Base-by-base conservation (phyloP, 2,329 filamentous ascomycete genomes). In the Thielaviopsis cerberus region DNA sequence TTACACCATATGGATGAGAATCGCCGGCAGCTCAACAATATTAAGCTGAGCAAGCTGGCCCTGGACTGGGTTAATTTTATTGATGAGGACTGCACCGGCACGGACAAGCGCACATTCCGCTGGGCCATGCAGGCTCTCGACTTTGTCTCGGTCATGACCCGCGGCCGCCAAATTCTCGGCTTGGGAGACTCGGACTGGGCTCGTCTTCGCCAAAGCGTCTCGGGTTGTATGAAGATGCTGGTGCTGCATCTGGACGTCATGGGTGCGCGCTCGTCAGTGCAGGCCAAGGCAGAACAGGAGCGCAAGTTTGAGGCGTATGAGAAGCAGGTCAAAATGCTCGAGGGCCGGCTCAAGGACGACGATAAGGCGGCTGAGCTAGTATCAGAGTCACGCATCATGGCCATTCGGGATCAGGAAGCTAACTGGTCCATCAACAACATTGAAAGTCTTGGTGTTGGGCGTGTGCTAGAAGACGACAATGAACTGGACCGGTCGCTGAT, bases 191-290 rank as follows among this genome's bases (percentile, higher is more conserved):
- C 85, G 48, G 91, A 98, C 66, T 98, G 95, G 68, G 79, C 83
- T 5, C 82, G 78, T 62, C 74, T 98, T 62, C 81, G 91, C 51
- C 77, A 81, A 59, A 97, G 96, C 69, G 92, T 98, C 4, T 89
- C 89, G 8, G 91, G 91, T 0, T 98, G 92, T 69, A 98, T 98
- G 92, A 90, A 88, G 22, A 78, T 98, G 24, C 76, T 98, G 54
- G 97, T 98, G 64, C 96, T 90, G 10, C 92, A 98, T 70, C 98
- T 98, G 66, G 92, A 98, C 69, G 97, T 98, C 70, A 95, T 98
- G 86, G 92, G 92, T 24, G 92, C 92, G 25, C 82, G 91, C 65
- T 95, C 90, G 6, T 96, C 85, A 50, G 77, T 96, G 62, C 92
- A 92, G 11, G 92, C 92, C 4, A 89, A 96, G 70, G 88, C 89